Conservation (phyloP, 164 flowering plant genomes). For the Dillenia suffruticosa region DNA sequence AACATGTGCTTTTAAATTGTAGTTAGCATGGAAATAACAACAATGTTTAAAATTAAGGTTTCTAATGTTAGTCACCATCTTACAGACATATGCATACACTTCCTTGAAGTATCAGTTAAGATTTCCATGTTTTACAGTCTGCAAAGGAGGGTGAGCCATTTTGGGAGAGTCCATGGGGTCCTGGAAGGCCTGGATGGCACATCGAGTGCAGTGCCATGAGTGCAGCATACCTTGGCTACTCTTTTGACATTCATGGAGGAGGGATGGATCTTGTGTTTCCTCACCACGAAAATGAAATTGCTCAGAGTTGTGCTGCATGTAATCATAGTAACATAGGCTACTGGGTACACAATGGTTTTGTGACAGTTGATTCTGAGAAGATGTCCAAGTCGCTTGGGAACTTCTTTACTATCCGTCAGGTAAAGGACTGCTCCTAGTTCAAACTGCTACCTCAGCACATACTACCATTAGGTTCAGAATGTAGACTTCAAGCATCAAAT, state of each 20-base stretch:
- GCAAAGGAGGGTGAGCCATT: slow-evolving; percentile 86
- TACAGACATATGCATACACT: no score
- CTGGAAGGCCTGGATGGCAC: slow-evolving; percentile 99
- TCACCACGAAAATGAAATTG: slow-evolving; percentile 98
- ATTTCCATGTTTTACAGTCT: slow-evolving; percentile 46
- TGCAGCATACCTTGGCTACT: slow-evolving; percentile 79
- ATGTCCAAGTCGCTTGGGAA: slow-evolving; percentile 99
- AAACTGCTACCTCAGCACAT: no score
- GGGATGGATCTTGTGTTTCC: slow-evolving; percentile 99
- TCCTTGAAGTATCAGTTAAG: no score
- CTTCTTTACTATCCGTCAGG: slow-evolving; percentile 96
- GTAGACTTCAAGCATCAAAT: no score
- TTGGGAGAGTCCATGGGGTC: slow-evolving; percentile 99
- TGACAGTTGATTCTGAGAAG: slow-evolving; percentile 78
- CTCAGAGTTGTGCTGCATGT: slow-evolving; percentile 97
- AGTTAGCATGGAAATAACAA: no score
- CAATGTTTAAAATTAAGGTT: no score
- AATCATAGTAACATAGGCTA: slow-evolving; percentile 58
- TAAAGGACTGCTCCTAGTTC: slow-evolving; percentile 10
- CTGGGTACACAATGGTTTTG: slow-evolving; percentile 99
- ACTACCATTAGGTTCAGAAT: no score
- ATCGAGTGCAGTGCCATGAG: slow-evolving; percentile 99
- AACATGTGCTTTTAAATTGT: no score
- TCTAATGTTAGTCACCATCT: no score
- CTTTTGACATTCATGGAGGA: slow-evolving; percentile 98